These are phyloP conservation scores for Penicillium sp. DNA, from an alignment of 2,329 filamentous ascomycete genomes.

Conservation along the genomic window DNA sequence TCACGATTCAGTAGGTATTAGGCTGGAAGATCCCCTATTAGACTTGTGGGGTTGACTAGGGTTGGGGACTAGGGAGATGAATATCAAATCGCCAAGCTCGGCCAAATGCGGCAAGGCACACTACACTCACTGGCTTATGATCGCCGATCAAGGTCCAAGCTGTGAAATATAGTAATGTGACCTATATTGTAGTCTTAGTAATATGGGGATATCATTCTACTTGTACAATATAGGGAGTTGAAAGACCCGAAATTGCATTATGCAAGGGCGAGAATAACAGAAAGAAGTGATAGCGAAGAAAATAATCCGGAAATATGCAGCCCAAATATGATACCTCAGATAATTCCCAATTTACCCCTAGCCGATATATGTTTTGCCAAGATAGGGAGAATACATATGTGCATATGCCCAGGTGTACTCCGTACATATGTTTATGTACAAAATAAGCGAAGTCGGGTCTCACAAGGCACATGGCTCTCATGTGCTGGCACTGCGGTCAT, in stretches of 20 bases:
- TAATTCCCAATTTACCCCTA: neutral
- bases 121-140: neutral
- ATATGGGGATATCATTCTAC: too few species aligned
- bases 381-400: too few species aligned
- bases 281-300: neutral
- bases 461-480: neutral
- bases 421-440: too few species aligned
- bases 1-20: neutral
- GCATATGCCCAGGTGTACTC: too few species aligned
- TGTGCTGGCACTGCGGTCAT: conserved; percentile 1
- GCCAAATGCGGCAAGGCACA: conserved; percentile 3
- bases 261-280: neutral
- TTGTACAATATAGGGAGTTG: too few species aligned
- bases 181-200: too few species aligned
- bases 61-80: neutral
- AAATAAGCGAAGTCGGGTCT: neutral
- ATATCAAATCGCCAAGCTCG: neutral
- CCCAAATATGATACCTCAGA: neutral
- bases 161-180: neutral
- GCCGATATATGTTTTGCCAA: neutral
- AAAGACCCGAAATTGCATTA: neutral
- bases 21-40: neutral
- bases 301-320: neutral
- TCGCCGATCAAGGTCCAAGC: neutral
- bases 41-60: neutral